phyloP scores from a whole-genome alignment of 75 land plant genomes.

The Pinus albicaulis region DNA sequence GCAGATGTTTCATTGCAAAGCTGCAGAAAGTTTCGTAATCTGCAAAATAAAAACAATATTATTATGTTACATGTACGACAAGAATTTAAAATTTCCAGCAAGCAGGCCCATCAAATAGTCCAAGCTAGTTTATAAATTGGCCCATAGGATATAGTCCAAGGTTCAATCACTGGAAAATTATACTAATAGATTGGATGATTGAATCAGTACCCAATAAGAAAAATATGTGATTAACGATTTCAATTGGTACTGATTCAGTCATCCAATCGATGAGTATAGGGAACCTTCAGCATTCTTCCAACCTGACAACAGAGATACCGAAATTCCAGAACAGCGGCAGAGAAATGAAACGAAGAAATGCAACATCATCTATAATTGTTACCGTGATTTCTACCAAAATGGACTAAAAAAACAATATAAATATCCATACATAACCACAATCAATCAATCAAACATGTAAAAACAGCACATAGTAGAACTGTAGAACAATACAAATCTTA shows the following conservation, averaged over 20 bases:
- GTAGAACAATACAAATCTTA: not conserved
- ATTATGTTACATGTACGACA: not conserved
- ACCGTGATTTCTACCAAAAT: not conserved
- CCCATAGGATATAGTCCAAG: not conserved
- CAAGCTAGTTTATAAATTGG: not conserved
- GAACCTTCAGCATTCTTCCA: not conserved
- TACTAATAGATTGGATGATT: not conserved
- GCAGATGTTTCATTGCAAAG: not conserved
- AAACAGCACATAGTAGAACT: not conserved
- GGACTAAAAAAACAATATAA: not conserved
- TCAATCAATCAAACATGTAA: not conserved
- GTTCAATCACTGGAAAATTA: not conserved
- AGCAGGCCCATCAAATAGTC: not conserved
- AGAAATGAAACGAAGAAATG: not conserved
- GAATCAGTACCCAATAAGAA: not conserved
- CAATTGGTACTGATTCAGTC: not conserved
- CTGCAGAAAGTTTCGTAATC: conserved; percentile 6
- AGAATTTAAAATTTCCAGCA: not conserved
- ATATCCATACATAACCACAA: not conserved
- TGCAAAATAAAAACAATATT: conserved; percentile 5
- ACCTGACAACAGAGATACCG: not conserved
- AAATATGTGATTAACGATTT: not conserved
- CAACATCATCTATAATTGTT: not conserved
- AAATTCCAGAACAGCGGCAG: not conserved
- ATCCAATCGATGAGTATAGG: not conserved